Conservation (phyloP, 257 asterid species). For the Perilla frutescens region DNA sequence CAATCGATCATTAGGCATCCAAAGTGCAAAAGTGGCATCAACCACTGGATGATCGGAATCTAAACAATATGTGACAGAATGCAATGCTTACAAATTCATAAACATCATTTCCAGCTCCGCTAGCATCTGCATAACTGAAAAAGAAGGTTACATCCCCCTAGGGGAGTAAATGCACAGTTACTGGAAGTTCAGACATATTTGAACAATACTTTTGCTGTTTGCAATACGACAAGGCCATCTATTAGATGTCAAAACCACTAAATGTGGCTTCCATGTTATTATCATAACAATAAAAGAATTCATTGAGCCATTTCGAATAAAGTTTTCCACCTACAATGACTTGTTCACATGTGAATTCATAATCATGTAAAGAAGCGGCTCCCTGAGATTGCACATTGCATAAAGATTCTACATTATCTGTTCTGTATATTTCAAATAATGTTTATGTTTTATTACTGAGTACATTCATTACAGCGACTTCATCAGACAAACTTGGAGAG, state of each 20-base stretch:
- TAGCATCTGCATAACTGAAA: slow-evolving; percentile 53
- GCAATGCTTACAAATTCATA: slow-evolving; percentile 53
- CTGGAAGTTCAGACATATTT: slow-evolving; percentile 29
- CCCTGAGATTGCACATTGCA: neutral
- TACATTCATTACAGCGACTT: neutral
- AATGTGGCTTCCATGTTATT: neutral
- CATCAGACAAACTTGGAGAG: neutral
- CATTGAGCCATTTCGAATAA: neutral
- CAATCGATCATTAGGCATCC: neutral
- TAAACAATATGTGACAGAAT: slow-evolving; percentile 9
- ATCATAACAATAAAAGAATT: neutral
- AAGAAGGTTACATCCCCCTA: slow-evolving; percentile 34
- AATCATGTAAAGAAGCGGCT: neutral
- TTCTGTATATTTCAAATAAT: neutral
- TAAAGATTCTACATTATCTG: neutral
- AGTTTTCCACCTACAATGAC: neutral
- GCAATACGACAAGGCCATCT: slow-evolving; percentile 16
- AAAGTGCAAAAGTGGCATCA: slow-evolving; percentile 11
- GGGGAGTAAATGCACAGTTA: slow-evolving; percentile 30
- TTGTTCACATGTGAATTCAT: neutral
- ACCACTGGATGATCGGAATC: neutral
- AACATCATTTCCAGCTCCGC: slow-evolving; percentile 58
- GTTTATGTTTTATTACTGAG: neutral
- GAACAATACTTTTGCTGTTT: slow-evolving; percentile 19
- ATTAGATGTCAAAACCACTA: neutral